Percentiles rank a stretch among this genome's conserved stretches.
Conservation (phyloP, 106 monocot genomes). For the Dioscorea zingiberensis region DNA sequence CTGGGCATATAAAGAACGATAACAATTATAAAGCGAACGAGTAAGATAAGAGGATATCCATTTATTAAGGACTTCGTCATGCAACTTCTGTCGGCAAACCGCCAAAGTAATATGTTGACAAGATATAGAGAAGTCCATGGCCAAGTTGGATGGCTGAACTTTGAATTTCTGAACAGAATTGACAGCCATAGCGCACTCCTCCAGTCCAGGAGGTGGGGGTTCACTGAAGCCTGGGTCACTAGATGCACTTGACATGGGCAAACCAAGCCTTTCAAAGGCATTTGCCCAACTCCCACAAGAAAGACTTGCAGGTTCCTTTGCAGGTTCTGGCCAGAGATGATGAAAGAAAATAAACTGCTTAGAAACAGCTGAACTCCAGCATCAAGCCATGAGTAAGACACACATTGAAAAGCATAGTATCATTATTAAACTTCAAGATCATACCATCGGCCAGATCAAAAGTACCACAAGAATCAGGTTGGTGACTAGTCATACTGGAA, state of each 20-base stretch:
- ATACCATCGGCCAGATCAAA: constrained; percentile 13
- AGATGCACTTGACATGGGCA: constrained; percentile 4
- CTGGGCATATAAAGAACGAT: constrained; percentile 22
- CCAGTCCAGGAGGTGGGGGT: constrained; percentile 52
- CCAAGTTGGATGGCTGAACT: constrained; percentile 32
- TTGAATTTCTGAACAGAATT: constrained; percentile 27
- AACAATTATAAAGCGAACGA: constrained; percentile 25
- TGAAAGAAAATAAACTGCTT: neutral
- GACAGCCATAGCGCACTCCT: constrained; percentile 13
- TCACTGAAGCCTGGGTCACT: constrained; percentile 37
- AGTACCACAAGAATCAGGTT: constrained; percentile 10
- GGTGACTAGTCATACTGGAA: constrained; percentile 1
- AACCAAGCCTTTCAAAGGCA: constrained; percentile 47
- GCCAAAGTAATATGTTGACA: constrained; percentile 52
- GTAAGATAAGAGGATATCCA: constrained; percentile 25
- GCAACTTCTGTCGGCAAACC: constrained; percentile 66
- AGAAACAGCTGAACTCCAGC: neutral
- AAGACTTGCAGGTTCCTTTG: constrained; percentile 14
- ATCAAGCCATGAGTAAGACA: neutral
- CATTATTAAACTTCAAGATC: constrained; percentile 14
- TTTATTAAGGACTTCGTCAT: constrained; percentile 60
- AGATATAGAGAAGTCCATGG: constrained; percentile 20
- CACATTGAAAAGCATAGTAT: neutral
- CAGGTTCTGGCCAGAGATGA: neutral
- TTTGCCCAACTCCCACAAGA: constrained; percentile 11